A percentile compares a stretch with the other conserved stretches of the same genome.
phyloP scores from a whole-genome alignment of 176 grass and related monocot genomes.

The Thalia dealbata region DNA sequence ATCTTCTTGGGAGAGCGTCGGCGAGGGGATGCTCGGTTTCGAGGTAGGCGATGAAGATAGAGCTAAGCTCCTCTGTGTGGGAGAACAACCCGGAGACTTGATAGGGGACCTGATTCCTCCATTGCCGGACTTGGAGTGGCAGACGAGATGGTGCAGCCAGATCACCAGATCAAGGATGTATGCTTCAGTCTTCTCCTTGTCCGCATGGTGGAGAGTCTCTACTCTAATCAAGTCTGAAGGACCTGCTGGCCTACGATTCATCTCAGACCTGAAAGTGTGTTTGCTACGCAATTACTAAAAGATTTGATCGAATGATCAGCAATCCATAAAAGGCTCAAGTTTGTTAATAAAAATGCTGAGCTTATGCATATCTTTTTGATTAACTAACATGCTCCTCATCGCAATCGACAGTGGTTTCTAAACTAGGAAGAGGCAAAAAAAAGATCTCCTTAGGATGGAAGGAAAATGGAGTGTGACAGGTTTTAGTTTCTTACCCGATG shows the following conservation, averaged over 20 bases:
- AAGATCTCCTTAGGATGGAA: too few relatives aligned
- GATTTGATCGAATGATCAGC: neutral
- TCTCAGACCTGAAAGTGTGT: conserved; percentile 43
- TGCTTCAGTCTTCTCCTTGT: conserved; percentile 73
- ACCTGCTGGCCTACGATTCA: conserved; percentile 46
- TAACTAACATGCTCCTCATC: too few relatives aligned
- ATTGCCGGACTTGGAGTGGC: conserved; percentile 46
- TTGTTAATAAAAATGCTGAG: neutral
- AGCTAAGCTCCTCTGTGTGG: conserved; percentile 36
- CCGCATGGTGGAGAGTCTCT: conserved; percentile 81
- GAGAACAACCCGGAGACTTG: conserved; percentile 69
- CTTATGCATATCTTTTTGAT: neutral
- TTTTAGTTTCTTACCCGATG: conserved; percentile 50
- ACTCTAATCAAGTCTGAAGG: conserved; percentile 55
- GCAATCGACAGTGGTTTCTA: too few relatives aligned
- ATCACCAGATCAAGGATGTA: conserved; percentile 77
- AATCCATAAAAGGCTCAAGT: neutral
- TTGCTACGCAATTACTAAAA: neutral
- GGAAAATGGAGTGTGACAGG: too few relatives aligned
- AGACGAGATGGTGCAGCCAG: conserved; percentile 85
- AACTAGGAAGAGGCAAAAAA: too few relatives aligned
- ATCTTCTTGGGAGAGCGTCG: conserved; percentile 69
- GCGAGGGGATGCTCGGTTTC: conserved; percentile 32
- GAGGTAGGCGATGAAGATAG: conserved; percentile 18
- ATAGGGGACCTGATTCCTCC: conserved; percentile 69